Conservation (phyloP, 345 rosid species). For the Linum usitatissimum region DNA sequence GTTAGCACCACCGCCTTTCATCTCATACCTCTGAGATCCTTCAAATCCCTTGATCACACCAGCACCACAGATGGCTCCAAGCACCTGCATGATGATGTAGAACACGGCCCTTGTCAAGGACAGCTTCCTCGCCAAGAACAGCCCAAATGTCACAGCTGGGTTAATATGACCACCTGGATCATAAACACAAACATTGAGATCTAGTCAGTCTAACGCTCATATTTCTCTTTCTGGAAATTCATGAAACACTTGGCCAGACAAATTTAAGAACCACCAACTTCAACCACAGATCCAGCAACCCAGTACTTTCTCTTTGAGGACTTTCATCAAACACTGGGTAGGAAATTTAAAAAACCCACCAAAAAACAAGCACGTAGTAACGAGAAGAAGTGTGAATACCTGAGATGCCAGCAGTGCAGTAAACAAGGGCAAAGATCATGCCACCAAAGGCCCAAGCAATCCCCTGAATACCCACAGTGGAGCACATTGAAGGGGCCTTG, state of each 20-base stretch:
- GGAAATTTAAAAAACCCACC: no score
- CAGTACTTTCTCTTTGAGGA: no score
- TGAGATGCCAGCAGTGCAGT: not conserved
- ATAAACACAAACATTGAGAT: not conserved
- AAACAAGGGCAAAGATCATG: not conserved
- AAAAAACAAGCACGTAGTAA: no score
- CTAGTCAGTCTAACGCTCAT: not conserved
- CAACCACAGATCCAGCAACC: not conserved
- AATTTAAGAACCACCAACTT: not conserved
- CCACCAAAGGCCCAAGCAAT: constrained; percentile 1
- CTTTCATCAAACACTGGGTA: no score
- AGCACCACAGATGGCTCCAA: not conserved
- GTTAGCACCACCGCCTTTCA: not conserved
- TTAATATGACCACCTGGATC: not conserved
- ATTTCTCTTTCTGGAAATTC: no score
- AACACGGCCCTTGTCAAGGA: not conserved
- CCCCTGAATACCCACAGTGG: not conserved
- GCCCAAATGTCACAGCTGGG: not conserved
- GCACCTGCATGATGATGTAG: not conserved
- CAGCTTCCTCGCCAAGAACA: constrained; percentile 1
- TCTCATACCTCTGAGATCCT: not conserved
- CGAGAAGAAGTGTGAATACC: not conserved
- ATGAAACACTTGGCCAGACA: no score
- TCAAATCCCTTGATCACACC: not conserved
- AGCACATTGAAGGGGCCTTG: not conserved